Percentiles rank a stretch among this genome's conserved stretches.
Conservation (phyloP, 2,329 filamentous ascomycete species). For the Colletotrichum ledebouriae region DNA sequence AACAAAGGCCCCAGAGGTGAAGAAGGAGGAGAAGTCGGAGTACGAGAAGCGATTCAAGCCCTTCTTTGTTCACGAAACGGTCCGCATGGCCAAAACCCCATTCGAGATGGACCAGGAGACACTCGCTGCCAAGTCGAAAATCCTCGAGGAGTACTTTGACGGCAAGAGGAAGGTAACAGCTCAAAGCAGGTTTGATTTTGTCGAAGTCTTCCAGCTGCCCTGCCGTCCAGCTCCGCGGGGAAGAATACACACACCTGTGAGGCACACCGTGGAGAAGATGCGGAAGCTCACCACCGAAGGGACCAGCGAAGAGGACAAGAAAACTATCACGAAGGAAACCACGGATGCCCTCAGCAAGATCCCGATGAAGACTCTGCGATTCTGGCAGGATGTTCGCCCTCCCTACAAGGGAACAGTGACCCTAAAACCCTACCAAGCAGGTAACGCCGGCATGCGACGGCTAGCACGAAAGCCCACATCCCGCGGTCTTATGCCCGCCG, state of each 20-base stretch:
- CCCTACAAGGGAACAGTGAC: constrained; percentile 82
- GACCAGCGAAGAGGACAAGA: constrained; percentile 52
- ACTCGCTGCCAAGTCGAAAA: constrained; percentile 62
- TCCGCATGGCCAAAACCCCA: constrained; percentile 74
- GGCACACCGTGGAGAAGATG: constrained; percentile 70
- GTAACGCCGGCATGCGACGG: constrained; percentile 60
- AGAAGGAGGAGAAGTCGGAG: constrained; percentile 56
- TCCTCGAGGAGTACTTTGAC: constrained; percentile 66
- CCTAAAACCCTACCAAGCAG: constrained; percentile 63
- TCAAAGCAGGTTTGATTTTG: constrained; percentile 58
- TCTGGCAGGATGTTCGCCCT: constrained; percentile 75
- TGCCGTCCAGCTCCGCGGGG: constrained; percentile 59
- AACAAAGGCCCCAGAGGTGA: constrained; percentile 38
- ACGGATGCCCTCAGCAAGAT: constrained; percentile 63
- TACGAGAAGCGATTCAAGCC: constrained; percentile 82
- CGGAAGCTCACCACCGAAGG: constrained; percentile 60
- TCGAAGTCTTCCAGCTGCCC: constrained; percentile 61
- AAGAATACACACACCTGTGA: constrained; percentile 65
- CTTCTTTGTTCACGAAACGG: constrained; percentile 83
- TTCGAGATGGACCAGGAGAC: constrained; percentile 72
- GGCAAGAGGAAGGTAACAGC: constrained; percentile 56
- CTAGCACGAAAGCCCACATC: constrained; percentile 68
- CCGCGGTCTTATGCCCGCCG: constrained; percentile 67
- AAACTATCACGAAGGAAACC: constrained; percentile 51
- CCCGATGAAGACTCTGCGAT: constrained; percentile 73